Percentiles rank a stretch among this genome's conserved stretches.
phyloP scores from a whole-genome alignment of 2,329 filamentous ascomycete species.

The Zarea fungicola region DNA sequence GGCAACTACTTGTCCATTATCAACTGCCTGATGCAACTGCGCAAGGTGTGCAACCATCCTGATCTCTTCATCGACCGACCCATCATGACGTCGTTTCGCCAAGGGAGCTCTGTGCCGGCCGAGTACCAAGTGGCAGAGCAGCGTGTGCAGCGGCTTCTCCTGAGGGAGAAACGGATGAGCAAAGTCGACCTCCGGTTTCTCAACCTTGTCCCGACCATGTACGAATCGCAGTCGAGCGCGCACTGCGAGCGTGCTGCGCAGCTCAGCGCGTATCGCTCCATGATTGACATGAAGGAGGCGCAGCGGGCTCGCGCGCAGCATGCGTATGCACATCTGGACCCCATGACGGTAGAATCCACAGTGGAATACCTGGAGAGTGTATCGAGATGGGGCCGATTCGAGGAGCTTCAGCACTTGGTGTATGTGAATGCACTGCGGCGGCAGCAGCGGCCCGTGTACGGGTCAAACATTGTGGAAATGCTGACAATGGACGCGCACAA shows the following conservation, averaged over 20 bases:
- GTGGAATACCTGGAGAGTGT: conserved; percentile 68
- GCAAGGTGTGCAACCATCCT: conserved; percentile 97
- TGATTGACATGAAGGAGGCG: conserved; percentile 66
- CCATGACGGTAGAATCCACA: conserved; percentile 63
- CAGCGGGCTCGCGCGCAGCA: conserved; percentile 60
- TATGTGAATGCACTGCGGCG: conserved; percentile 78
- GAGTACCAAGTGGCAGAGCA: conserved; percentile 70
- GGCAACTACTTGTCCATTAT: conserved; percentile 98
- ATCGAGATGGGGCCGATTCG: conserved; percentile 63
- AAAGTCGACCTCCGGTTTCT: conserved; percentile 69
- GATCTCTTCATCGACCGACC: conserved; percentile 94
- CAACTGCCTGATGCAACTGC: conserved; percentile 94
- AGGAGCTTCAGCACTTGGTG: conserved; percentile 74
- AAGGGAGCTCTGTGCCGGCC: conserved; percentile 71
- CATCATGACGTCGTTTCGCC: conserved; percentile 94
- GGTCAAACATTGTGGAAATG: conserved; percentile 69
- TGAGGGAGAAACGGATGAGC: conserved; percentile 57
- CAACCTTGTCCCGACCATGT: conserved; percentile 68
- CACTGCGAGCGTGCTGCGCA: conserved; percentile 53
- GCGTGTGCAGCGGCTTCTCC: conserved; percentile 60
- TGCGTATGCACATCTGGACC: conserved; percentile 52
- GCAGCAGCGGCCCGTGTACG: conserved; percentile 76
- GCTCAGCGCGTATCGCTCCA: conserved; percentile 62
- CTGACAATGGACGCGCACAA: conserved; percentile 60
- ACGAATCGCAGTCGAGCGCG: conserved; percentile 58